Conservation (phyloP, 2,329 filamentous ascomycete genomes). For the Cladophialophora chaetospira region DNA sequence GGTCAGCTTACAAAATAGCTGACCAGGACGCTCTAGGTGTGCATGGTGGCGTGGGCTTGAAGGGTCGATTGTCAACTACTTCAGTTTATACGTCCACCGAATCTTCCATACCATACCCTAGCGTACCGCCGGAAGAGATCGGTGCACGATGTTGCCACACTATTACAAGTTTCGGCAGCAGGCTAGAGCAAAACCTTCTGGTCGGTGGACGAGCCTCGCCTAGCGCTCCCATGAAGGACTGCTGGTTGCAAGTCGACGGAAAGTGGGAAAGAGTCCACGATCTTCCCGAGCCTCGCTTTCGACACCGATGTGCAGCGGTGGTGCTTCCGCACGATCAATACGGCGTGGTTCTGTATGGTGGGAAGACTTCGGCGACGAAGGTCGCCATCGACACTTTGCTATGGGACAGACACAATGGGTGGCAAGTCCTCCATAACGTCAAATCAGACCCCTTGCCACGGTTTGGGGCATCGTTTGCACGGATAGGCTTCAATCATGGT, state of each 20-base stretch:
- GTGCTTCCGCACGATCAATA: conserved; percentile 39
- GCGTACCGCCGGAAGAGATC: conserved; percentile 44
- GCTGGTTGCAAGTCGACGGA: conserved; percentile 69
- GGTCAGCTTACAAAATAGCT: conserved; percentile 52
- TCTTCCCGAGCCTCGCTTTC: conserved; percentile 71
- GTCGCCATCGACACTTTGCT: conserved; percentile 58
- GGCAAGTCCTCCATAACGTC: conserved; percentile 48
- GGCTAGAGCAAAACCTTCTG: conserved; percentile 59
- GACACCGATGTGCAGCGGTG: conserved; percentile 66
- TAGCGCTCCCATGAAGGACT: conserved; percentile 67
- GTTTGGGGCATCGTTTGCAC: conserved; percentile 57
- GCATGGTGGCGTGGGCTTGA: conserved; percentile 47
- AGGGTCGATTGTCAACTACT: conserved; percentile 52
- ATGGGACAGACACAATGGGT: conserved; percentile 55
- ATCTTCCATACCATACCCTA: conserved; percentile 52
- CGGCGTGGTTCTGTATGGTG: conserved; percentile 62
- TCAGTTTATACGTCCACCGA: conserved; percentile 50
- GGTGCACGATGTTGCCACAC: conserved; percentile 70
- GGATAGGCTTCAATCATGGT: conserved; percentile 53
- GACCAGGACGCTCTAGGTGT: conserved; percentile 40
- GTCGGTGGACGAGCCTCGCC: conserved; percentile 80
- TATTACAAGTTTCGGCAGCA: conserved; percentile 64
- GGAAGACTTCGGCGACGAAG: conserved; percentile 55
- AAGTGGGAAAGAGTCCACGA: conserved; percentile 66
- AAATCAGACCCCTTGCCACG: conserved; percentile 49